Percentiles rank a stretch among this genome's conserved stretches.
Evolutionary conservation across 139 green algal genomes (phyloP).

Genomic region (Chlamydomonas applanata): DNA sequence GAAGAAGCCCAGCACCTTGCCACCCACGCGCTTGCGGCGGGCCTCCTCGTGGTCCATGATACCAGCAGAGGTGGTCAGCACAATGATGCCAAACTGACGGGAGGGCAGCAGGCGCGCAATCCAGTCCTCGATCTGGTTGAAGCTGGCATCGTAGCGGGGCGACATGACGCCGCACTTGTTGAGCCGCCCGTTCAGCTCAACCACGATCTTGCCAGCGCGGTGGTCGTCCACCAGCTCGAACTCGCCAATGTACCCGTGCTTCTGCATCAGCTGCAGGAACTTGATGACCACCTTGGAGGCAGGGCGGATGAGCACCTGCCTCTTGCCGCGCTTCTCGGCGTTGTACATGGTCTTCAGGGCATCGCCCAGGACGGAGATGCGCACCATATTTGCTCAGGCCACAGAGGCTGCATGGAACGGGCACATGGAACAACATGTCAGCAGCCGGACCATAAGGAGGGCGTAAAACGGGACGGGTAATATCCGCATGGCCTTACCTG

Average conservation of each 20-base stretch:
- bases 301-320: slow-evolving; percentile 92
- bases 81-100: slow-evolving; percentile 96
- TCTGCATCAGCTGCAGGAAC: slow-evolving; percentile 85
- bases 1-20: slow-evolving; percentile 94
- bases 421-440: no score
- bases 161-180: slow-evolving; percentile 99
- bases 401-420: no score
- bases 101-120: slow-evolving; percentile 93
- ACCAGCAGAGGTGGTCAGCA: slow-evolving; percentile 94
- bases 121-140: slow-evolving; percentile 88
- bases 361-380: slow-evolving; percentile 93
- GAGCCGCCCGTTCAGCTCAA: slow-evolving; percentile 97
- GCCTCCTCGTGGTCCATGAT: slow-evolving; percentile 99
- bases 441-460: no score
- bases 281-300: slow-evolving; percentile 99
- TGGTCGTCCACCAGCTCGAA: slow-evolving; percentile 99
- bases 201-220: slow-evolving; percentile 97
- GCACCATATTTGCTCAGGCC: slow-evolving; percentile 81
- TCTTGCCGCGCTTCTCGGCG: slow-evolving; percentile 97
- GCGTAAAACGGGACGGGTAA: no score
- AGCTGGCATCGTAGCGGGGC: slow-evolving; percentile 90
- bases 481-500: no score
- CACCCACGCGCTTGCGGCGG: slow-evolving; percentile 93
- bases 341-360: slow-evolving; percentile 99
- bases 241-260: slow-evolving; percentile 98